phyloP scores from a whole-genome alignment of 2,329 filamentous ascomycete genomes.

The Colletotrichum zoysiae region DNA sequence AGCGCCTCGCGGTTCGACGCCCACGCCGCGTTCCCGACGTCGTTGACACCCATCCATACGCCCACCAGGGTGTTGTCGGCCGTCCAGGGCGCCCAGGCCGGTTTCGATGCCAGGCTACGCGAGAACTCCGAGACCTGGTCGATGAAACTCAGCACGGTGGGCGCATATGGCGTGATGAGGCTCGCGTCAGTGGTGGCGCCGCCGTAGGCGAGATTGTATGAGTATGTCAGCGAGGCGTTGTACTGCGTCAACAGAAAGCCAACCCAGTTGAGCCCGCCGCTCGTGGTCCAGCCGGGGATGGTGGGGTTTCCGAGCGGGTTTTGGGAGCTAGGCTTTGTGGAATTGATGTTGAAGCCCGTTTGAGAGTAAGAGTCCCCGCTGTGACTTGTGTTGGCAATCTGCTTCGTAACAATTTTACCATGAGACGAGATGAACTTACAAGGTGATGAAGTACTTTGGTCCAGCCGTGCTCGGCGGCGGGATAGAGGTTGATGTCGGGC shows the following conservation, averaged over 20 bases:
- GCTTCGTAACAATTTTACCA: background rate
- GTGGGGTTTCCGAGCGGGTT: conserved; percentile 73
- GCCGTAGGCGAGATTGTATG: conserved; percentile 65
- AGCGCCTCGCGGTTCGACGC: conserved; percentile 45
- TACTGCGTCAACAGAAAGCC: conserved; percentile 58
- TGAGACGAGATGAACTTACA: conserved; percentile 47
- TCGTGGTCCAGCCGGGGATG: conserved; percentile 62
- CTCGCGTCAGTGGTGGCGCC: conserved; percentile 63
- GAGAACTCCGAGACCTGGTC: conserved; percentile 63
- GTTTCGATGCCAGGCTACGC: conserved; percentile 48
- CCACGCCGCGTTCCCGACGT: conserved; percentile 64
- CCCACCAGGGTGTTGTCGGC: conserved; percentile 59
- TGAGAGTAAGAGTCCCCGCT: conserved; percentile 72
- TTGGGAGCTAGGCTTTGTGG: conserved; percentile 61
- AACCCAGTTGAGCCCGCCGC: conserved; percentile 63
- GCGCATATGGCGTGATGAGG: conserved; percentile 61
- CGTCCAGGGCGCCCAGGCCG: conserved; percentile 56
- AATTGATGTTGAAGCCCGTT: conserved; percentile 66
- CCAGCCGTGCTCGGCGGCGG: conserved; percentile 21
- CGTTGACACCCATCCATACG: conserved; percentile 69
- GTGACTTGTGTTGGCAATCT: background rate
- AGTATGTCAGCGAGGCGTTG: conserved; percentile 57
- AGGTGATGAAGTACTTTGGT: conserved; percentile 56
- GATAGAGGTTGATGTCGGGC: conserved; percentile 10
- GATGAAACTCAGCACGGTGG: conserved; percentile 62